Evolutionary conservation across 108 stramenopile genomes (phyloP), one percentile per base, ranked within the genome.

Genomic region (Thalassiosira profunda): DNA sequence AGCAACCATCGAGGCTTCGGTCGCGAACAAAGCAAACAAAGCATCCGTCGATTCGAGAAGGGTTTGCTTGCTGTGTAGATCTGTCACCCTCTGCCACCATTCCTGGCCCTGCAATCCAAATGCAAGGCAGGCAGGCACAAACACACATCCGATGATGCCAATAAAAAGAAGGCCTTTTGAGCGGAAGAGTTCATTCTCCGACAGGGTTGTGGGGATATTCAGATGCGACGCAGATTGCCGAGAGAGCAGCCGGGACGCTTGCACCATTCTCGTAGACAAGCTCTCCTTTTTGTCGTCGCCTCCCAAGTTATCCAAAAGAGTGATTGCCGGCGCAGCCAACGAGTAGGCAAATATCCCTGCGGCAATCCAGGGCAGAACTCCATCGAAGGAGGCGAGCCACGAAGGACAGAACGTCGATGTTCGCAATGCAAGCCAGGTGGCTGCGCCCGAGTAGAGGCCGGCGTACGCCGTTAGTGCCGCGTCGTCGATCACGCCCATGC

Each of bases 1-100:
- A 9, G 67, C 36, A n/a, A 78, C 21, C 76, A 78, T 78, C 1
- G 58, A 62, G 28, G 76, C 76, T 45, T 78, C 70, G 15, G 63
- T 72, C n/a, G 67, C 58, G 46, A 46, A 72, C 8, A 72, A 25
- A 10, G 70, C 76, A 63, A 78, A 78, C 14, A 78, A 33, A 17
- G 70, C 49, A 17, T 69, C 70, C 7, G 67, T 55, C 10, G 67
- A 69, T 65, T 78, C 76, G 12, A 78, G 70, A n/a, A 65, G 18
- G n/a, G 15, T 40, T 57, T 78, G 70, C 11, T 61, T 59, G 21
- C 70, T 49, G 58, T 65, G 63, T 4, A 63, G 17, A 9, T 3
- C 21, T 7, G 42, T 21, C 5, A 78, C 76, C 2, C 70, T 34
- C 6, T 72, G 48, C 76, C 76, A 78, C 76, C 76, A 78, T 4